A percentile compares a stretch with the other conserved stretches of the same genome.
Evolutionary conservation across 805 yeast species (phyloP).

Genomic region (Jamesozyma piceae): DNA sequence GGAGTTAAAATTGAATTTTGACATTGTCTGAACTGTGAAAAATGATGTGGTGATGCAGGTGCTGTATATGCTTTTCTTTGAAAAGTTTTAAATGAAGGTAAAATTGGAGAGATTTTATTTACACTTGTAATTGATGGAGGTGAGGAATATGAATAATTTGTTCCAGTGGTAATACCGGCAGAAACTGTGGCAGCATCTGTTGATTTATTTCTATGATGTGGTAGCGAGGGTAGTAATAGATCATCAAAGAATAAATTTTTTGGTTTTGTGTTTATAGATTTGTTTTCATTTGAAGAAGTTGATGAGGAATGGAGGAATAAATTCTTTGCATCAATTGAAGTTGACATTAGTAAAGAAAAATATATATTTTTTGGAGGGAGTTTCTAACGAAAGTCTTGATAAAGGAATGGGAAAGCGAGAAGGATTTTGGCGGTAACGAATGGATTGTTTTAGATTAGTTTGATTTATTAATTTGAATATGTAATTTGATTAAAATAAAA

Average conservation of each 20-base stretch:
- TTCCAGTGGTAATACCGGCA: background rate
- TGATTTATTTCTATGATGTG: conserved; percentile 1
- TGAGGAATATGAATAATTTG: conserved; percentile 2
- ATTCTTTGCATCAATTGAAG: background rate
- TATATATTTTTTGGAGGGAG: no score
- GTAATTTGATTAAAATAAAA: no score
- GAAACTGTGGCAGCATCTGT: background rate
- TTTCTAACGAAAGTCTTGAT: no score
- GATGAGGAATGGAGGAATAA: background rate
- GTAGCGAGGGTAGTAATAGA: conserved; percentile 11
- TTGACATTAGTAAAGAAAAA: background rate
- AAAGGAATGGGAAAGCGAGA: no score
- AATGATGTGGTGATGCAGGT: conserved; percentile 23
- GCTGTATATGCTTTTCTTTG: conserved; percentile 23
- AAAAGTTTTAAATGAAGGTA: conserved; percentile 5
- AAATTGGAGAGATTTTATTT: background rate
- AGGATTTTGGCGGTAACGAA: no score
- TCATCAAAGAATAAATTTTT: conserved; percentile 14
- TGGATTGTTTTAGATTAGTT: no score
- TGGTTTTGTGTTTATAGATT: background rate
- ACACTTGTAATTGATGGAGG: background rate
- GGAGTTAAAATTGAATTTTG: conserved; percentile 14
- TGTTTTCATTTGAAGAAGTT: background rate
- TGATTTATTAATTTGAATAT: no score
- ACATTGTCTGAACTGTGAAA: conserved; percentile 1